A percentile compares a stretch with the other conserved stretches of the same genome.
These are phyloP conservation scores for Phlyctochytrium arcticum DNA, from an alignment of 192 early-diverging fungal species.

Conservation along the genomic window DNA sequence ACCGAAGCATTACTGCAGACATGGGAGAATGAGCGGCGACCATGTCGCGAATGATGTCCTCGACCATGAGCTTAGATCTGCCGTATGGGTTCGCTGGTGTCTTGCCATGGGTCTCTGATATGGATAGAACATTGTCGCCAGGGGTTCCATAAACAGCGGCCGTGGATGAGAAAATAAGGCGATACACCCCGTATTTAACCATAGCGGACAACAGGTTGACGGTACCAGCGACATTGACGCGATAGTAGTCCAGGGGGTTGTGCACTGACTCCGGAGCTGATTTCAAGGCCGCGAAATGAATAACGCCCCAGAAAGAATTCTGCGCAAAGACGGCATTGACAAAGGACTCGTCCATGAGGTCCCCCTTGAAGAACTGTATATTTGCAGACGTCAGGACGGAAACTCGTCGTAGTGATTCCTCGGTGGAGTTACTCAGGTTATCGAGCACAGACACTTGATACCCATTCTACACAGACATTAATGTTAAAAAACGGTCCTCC, in stretches of 20 bases:
- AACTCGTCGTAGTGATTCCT: conserved; percentile 66
- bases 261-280: conserved; percentile 75
- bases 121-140: conserved; percentile 49
- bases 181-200: conserved; percentile 64
- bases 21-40: conserved; percentile 10
- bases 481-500: background rate
- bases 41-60: conserved; percentile 59
- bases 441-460: conserved; percentile 83
- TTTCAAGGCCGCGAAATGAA: conserved; percentile 50
- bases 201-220: conserved; percentile 70
- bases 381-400: conserved; percentile 54
- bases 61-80: conserved; percentile 77
- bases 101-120: conserved; percentile 58
- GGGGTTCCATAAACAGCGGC: conserved; percentile 73
- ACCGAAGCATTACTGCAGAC: conserved; percentile 40
- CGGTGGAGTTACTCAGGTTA: conserved; percentile 63
- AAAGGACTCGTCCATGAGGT: conserved; percentile 56
- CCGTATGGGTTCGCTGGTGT: conserved; percentile 76
- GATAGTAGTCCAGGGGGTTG: conserved; percentile 76
- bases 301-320: conserved; percentile 41
- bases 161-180: conserved; percentile 82
- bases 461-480: conserved; percentile 18
- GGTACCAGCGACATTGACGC: conserved; percentile 80
- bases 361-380: conserved; percentile 66
- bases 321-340: conserved; percentile 64